Conservation (phyloP, 169 alveolate species). For the Prorocentrum cordatum region DNA sequence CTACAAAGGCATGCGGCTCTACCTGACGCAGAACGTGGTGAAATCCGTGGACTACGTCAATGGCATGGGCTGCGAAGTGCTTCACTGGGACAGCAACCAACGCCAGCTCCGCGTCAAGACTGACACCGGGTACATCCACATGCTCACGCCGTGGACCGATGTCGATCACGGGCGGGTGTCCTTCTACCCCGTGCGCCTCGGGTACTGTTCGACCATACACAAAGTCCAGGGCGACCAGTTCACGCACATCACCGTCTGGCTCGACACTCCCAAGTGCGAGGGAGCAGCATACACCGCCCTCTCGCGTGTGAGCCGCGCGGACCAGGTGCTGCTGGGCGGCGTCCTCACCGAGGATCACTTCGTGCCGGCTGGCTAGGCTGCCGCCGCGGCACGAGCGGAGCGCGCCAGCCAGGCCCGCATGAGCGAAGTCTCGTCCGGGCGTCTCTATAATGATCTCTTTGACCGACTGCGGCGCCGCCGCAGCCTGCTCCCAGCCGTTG, state of each 20-base stretch:
- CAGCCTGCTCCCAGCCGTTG: too few species aligned
- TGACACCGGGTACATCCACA: background rate
- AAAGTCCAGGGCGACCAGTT: constrained; percentile 10
- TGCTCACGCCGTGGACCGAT: background rate
- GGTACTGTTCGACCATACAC: background rate
- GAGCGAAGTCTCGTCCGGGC: too few species aligned
- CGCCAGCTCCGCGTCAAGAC: background rate
- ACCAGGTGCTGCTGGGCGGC: background rate
- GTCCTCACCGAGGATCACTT: background rate
- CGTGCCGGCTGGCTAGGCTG: constrained; percentile 1
- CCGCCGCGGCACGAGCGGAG: too few species aligned
- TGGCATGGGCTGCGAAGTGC: background rate
- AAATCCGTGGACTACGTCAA: background rate
- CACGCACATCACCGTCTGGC: background rate
- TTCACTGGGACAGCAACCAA: background rate
- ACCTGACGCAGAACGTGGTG: background rate
- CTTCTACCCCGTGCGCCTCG: background rate
- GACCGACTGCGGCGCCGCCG: too few species aligned
- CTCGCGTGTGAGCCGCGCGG: background rate
- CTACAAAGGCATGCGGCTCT: background rate
- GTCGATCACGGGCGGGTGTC: background rate
- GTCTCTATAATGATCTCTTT: too few species aligned
- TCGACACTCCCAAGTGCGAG: background rate
- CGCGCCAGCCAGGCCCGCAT: too few species aligned
- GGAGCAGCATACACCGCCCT: constrained; percentile 6